Conservation (phyloP, 2,329 filamentous ascomycete species). For the Neonectria hederae region DNA sequence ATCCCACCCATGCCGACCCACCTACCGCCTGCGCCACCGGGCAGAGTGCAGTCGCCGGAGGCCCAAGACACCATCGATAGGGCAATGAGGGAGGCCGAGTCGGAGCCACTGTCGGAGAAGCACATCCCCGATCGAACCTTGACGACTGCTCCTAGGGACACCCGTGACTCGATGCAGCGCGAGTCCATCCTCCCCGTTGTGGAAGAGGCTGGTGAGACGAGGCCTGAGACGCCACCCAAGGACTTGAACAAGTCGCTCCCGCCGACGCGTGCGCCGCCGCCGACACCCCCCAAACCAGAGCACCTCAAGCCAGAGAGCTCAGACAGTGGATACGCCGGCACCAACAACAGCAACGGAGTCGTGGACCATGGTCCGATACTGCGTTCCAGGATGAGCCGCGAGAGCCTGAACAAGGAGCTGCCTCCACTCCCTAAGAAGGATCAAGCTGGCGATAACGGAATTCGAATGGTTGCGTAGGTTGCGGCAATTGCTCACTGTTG, state of each 20-base stretch:
- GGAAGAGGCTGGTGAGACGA: conserved; percentile 78
- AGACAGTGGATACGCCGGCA: conserved; percentile 58
- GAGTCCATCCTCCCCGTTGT: conserved; percentile 78
- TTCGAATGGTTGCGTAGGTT: conserved; percentile 48
- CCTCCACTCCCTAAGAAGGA: conserved; percentile 62
- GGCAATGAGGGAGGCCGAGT: conserved; percentile 50
- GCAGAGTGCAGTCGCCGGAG: conserved; percentile 48
- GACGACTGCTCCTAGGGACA: conserved; percentile 50
- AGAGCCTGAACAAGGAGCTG: conserved; percentile 69
- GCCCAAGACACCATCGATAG: conserved; percentile 52
- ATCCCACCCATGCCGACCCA: conserved; percentile 59
- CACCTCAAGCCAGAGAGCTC: conserved; percentile 56
- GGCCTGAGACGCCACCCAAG: conserved; percentile 56
- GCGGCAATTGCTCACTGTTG: conserved; percentile 34
- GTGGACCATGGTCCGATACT: conserved; percentile 40
- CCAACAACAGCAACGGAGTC: conserved; percentile 46
- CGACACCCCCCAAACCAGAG: conserved; percentile 47
- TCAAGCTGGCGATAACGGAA: conserved; percentile 39
- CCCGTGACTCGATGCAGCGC: conserved; percentile 66
- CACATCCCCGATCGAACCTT: conserved; percentile 71
- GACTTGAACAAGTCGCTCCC: conserved; percentile 47
- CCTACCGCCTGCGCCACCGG: conserved; percentile 54
- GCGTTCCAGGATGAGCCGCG: conserved; percentile 57
- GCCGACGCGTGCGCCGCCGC: conserved; percentile 55
- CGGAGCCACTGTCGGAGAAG: conserved; percentile 47